Conservation (phyloP, 345 rosid genomes). For the Carallia brachiata region DNA sequence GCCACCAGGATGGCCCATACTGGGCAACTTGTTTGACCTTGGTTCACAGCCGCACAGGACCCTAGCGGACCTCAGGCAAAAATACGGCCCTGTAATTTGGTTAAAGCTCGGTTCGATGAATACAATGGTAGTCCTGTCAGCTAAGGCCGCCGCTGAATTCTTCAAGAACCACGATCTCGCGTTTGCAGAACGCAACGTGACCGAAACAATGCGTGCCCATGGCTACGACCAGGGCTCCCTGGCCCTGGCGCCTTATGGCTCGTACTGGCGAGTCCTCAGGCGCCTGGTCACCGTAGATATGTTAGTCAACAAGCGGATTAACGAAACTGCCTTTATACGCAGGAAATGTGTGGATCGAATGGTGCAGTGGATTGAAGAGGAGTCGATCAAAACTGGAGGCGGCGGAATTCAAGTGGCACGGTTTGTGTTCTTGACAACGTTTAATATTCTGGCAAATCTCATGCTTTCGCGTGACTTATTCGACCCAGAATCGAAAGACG, state of each 20-base stretch:
- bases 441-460: conserved; percentile 52
- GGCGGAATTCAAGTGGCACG: conserved; percentile 35
- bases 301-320: conserved; percentile 41
- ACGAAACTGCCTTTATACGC: conserved; percentile 34
- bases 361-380: conserved; percentile 47
- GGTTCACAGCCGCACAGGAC: conserved; percentile 54
- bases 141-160: conserved; percentile 42
- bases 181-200: conserved; percentile 49
- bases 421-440: conserved; percentile 39
- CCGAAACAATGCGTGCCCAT: conserved; percentile 39
- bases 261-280: conserved; percentile 49
- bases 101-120: conserved; percentile 45
- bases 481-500: conserved; percentile 38
- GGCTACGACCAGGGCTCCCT: conserved; percentile 42
- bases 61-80: conserved; percentile 27
- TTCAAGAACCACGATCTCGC: conserved; percentile 58
- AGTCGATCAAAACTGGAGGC: not conserved
- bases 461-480: conserved; percentile 53
- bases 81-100: conserved; percentile 48
- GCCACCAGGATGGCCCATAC: conserved; percentile 57
- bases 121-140: conserved; percentile 50
- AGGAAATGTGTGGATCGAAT: conserved; percentile 44
- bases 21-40: conserved; percentile 54
- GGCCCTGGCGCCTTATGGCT: conserved; percentile 51
- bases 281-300: conserved; percentile 49